phyloP scores from a whole-genome alignment of 2,329 filamentous ascomycete species.

The Botrytis byssoidea region DNA sequence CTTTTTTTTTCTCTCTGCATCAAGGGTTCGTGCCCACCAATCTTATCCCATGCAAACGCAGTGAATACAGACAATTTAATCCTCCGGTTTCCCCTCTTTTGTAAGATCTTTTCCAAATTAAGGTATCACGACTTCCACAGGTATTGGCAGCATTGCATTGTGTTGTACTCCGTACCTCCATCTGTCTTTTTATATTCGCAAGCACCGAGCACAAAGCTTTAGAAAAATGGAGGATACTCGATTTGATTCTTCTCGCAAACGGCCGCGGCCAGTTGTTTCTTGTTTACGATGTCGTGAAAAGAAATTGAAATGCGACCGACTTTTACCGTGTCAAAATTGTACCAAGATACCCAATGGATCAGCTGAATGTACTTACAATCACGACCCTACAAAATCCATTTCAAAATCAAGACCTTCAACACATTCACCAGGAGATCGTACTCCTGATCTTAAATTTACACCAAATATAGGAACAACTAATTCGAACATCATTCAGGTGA shows the following conservation, averaged over 20 bases:
- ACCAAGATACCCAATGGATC: slow-evolving; percentile 12
- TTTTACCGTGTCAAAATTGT: slow-evolving; percentile 56
- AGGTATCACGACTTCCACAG: slow-evolving; percentile 5
- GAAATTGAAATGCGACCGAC: slow-evolving; percentile 60
- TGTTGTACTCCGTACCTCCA: not conserved
- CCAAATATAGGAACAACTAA: not conserved
- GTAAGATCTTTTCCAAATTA: not conserved
- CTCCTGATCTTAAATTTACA: not conserved
- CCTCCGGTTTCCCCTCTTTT: too few relatives aligned
- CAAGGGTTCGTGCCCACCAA: not conserved
- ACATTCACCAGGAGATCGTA: slow-evolving; percentile 1
- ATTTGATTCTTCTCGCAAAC: slow-evolving; percentile 20
- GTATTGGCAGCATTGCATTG: not conserved
- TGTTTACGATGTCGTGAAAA: slow-evolving; percentile 63
- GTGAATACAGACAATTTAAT: slow-evolving; percentile 7
- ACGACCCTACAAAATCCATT: not conserved
- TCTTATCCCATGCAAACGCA: not conserved
- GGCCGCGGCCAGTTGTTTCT: slow-evolving; percentile 41
- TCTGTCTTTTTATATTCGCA: not conserved
- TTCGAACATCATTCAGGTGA: not conserved
- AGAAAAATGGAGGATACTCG: slow-evolving; percentile 18
- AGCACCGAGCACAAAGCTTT: not conserved
- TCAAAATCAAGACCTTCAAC: slow-evolving; percentile 9
- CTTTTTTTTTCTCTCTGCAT: not conserved
- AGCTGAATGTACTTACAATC: slow-evolving; percentile 24